phyloP scores from a whole-genome alignment of 1,139 yeast genomes.

The Candida albicans region DNA sequence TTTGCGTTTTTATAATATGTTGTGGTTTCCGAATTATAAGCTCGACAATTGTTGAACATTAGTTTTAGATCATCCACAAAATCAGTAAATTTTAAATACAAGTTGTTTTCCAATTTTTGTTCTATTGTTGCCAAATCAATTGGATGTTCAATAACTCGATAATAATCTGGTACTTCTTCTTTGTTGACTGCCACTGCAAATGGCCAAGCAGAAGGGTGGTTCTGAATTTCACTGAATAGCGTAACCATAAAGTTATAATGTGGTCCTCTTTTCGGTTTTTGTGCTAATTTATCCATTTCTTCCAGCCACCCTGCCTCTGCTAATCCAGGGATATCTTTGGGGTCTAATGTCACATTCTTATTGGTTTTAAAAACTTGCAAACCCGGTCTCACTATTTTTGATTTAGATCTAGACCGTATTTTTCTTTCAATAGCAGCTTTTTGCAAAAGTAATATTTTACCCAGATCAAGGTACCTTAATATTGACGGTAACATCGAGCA shows the following conservation, averaged over 20 bases:
- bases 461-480: constrained; percentile 79
- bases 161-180: constrained; percentile 95
- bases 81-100: constrained; percentile 86
- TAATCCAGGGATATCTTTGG: constrained; percentile 82
- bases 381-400: constrained; percentile 83
- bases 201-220: constrained; percentile 99
- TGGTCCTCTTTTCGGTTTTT: constrained; percentile 91
- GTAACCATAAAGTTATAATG: constrained; percentile 94
- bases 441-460: constrained; percentile 79
- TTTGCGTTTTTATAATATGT: constrained; percentile 90
- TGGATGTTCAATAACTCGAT: constrained; percentile 96
- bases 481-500: constrained; percentile 89
- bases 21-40: constrained; percentile 85
- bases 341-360: constrained; percentile 44
- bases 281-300: constrained; percentile 96
- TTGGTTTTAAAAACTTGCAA: constrained; percentile 65
- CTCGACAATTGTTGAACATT: constrained; percentile 85
- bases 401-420: constrained; percentile 73
- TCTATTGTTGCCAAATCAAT: constrained; percentile 98
- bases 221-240: constrained; percentile 80
- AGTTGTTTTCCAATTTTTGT: constrained; percentile 85
- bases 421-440: constrained; percentile 89
- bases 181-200: constrained; percentile 89
- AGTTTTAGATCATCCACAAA: constrained; percentile 86
- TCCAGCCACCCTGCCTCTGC: constrained; percentile 97